Conservation (phyloP, 768 basidiomycete species). For the Suillus tomentosus region DNA sequence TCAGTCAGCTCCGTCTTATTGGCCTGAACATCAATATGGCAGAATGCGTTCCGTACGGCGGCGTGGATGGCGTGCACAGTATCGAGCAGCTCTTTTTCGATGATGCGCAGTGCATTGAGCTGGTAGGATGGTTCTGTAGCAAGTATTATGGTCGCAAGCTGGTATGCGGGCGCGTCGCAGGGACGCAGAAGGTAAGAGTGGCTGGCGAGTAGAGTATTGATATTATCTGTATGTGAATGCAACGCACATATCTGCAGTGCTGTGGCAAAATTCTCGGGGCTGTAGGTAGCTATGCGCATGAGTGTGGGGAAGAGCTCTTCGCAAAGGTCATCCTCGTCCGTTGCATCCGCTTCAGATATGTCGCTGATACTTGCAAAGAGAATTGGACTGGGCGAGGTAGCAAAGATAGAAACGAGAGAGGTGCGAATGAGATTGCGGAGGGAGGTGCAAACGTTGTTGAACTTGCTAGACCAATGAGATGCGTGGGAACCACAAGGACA, state of each 20-base stretch:
- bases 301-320: conserved; percentile 37
- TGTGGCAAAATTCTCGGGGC: conserved; percentile 53
- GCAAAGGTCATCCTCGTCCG: conserved; percentile 35
- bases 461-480: conserved; percentile 50
- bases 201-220: conserved; percentile 45
- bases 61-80: conserved; percentile 44
- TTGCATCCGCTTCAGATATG: conserved; percentile 30
- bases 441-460: conserved; percentile 41
- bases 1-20: conserved; percentile 44
- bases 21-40: conserved; percentile 43
- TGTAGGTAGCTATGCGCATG: conserved; percentile 44
- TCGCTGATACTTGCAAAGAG: conserved; percentile 47
- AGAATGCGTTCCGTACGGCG: conserved; percentile 48
- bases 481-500: conserved; percentile 42
- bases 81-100: conserved; percentile 56
- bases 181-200: conserved; percentile 63
- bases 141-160: conserved; percentile 45
- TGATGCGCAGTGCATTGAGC: conserved; percentile 40
- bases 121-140: conserved; percentile 29
- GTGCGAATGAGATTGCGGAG: conserved; percentile 49
- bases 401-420: conserved; percentile 50
- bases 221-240: conserved; percentile 35
- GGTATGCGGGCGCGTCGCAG: conserved; percentile 50
- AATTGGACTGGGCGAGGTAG: conserved; percentile 45
- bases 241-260: conserved; percentile 54